Base-by-base conservation (phyloP, 257 asterid genomes). In the Lantana camara region DNA sequence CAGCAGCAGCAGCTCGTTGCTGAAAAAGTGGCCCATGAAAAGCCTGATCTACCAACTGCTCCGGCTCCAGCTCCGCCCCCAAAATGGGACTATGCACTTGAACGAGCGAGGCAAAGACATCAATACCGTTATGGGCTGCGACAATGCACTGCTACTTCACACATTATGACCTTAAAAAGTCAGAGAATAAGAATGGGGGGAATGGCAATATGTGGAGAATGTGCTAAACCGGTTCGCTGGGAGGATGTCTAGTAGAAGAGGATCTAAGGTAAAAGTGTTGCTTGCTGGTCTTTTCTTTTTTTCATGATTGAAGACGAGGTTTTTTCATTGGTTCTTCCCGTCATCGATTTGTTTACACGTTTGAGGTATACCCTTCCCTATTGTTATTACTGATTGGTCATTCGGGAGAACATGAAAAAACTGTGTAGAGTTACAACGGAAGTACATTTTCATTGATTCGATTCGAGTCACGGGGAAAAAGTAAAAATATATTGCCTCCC, bases 131-230 rank as follows among this genome's bases (percentile, higher is more conserved):
- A 68, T 5, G 67, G 79, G 69, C 63, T 41, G 15, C 72, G 96
- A 32, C 80, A 72, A 14, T 94, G 99, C 78, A 88, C 96, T 15
- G 88, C 88, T 44, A 77, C 88, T 3, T 79, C 90, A 0, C 99
- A 94, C 73, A 46, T 94, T 61, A 72, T 94, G 60, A 81, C 88
- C 2, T 77, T 90, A 65, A 78, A 81, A 72, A 82, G 86, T 63
- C 97, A 90, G 57, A 79, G 83, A 3, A 75, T 83, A 52, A 80
- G 77, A 67, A 56, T 13, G 23, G 97, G 93, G 4, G 86, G 96
- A 58, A 67, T 53, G 58, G 80, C 97, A 0, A 78, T 94, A 27
- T 94, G 99, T 37, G 99, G 99, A 37, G 95, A 94, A 68, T 93
- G 99, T 59, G 95, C 95, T 40, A 75, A 66, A 48, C 88, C 66